Base-by-base conservation (phyloP, 2,329 filamentous ascomycete genomes). In the Stagonosporopsis cucurbitacearum region DNA sequence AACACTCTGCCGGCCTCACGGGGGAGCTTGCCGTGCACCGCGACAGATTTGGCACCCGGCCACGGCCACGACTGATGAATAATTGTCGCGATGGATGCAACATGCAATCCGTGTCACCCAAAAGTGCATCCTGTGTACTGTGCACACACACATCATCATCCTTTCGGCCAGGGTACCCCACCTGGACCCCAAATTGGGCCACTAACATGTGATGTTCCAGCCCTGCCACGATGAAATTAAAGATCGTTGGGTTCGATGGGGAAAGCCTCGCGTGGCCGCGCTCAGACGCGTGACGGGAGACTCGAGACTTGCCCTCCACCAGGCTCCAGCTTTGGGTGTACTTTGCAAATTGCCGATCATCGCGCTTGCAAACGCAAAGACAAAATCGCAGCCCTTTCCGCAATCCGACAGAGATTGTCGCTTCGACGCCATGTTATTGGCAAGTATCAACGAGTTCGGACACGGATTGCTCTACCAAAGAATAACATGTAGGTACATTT, bases 121-220 rank as follows among this genome's bases (percentile, higher is more conserved):
- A 19, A 25, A 7, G 9, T 30, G 44, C 37, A 43, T 23, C n/a
- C n/a, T n/a, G n/a, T n/a, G n/a, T n/a, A n/a, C n/a, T n/a, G 9
- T 30, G 44, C 37, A 43, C 19, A 39, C 37, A 48, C 25, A 15
- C 50, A 47, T 41, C 42, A 42, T 15, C 37, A 30, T 23, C 32
- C 19, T 26, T 39, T 39, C n/a, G 11, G 36, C 44, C 42, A 48
- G 37, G 50, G 19, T 44, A 43, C 44, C 50, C 44, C 37, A 33
- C 43, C 37, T 37, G 28, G 36, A 32, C 43, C 42, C 37, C 46
- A 44, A 49, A 22, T 36, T 41, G 20, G 22, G 17, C 41, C 30
- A 17, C 46, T 40, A 28, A 39, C 33, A 50, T 45, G 35, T 20
- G 42, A 47, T 50, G 41, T 50, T 56, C 53, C 46, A 45, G 52